Evolutionary conservation across 768 basidiomycete genomes (phyloP).

Genomic region (Tylopilus vinaceipallidus): DNA sequence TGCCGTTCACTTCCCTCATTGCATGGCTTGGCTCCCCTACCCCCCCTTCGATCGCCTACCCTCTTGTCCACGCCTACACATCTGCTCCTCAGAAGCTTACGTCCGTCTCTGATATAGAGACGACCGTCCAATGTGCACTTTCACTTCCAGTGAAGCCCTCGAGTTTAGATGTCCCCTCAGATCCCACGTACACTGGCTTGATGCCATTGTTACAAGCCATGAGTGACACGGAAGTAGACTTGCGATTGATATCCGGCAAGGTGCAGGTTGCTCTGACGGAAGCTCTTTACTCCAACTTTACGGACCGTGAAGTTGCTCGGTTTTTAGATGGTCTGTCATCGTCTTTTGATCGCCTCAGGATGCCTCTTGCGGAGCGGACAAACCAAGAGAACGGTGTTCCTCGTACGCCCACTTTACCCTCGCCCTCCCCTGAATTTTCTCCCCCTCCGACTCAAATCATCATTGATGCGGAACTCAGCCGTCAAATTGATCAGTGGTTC

Average conservation of each 20-base stretch:
- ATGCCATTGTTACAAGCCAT: slow-evolving; percentile 43
- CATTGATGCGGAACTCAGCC: slow-evolving; percentile 28
- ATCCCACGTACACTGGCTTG: slow-evolving; percentile 40
- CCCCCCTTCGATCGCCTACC: slow-evolving; percentile 34
- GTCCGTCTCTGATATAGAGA: slow-evolving; percentile 41
- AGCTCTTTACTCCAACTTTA: slow-evolving; percentile 20
- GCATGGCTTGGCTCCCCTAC: slow-evolving; percentile 34
- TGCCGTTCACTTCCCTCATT: slow-evolving; percentile 30
- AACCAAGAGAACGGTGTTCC: slow-evolving; percentile 1
- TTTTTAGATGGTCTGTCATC: slow-evolving; percentile 21
- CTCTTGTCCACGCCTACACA: slow-evolving; percentile 47
- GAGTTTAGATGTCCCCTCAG: slow-evolving; percentile 7
- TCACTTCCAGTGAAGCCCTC: slow-evolving; percentile 25
- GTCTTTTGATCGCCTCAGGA: slow-evolving; percentile 21
- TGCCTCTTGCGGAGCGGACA: slow-evolving; percentile 18
- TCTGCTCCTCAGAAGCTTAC: slow-evolving; percentile 36
- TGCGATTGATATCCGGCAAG: slow-evolving; percentile 27
- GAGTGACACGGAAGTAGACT: slow-evolving; percentile 28
- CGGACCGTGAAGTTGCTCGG: slow-evolving; percentile 20
- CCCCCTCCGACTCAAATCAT: slow-evolving; percentile 10
- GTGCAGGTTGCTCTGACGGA: slow-evolving; percentile 21
- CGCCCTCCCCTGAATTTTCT: slow-evolving; percentile 13
- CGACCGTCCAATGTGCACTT: slow-evolving; percentile 40
- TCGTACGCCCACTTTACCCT: slow-evolving; percentile 11
- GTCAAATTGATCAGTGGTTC: slow-evolving; percentile 35